Evolutionary conservation across 2,329 filamentous ascomycete genomes (phyloP).

Genomic region (Aspergillus oerlinghausenensis): DNA sequence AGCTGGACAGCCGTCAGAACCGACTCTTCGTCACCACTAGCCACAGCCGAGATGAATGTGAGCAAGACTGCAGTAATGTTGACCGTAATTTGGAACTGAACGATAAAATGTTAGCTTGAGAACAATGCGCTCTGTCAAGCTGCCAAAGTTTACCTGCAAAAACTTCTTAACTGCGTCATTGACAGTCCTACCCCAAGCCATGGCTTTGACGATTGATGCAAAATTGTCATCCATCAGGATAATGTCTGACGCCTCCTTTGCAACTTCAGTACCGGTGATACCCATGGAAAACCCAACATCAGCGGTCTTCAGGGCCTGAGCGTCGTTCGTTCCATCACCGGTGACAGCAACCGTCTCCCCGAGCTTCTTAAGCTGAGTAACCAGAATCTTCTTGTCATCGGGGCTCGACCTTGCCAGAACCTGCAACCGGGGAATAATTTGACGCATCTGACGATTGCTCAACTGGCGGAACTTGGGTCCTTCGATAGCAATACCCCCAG

Average conservation of each 20-base stretch:
- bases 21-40: constrained; percentile 51
- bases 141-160: constrained; percentile 40
- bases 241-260: constrained; percentile 79
- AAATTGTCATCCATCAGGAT: constrained; percentile 89
- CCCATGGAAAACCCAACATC: constrained; percentile 86
- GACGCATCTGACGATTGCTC: constrained; percentile 59
- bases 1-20: constrained; percentile 64
- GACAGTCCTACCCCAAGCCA: constrained; percentile 74
- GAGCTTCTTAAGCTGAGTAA: constrained; percentile 65
- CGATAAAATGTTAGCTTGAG: neutral
- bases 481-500: constrained; percentile 68
- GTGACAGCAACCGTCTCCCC: constrained; percentile 78
- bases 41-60: constrained; percentile 61
- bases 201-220: constrained; percentile 75
- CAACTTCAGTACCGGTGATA: constrained; percentile 76
- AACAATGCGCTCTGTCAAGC: neutral
- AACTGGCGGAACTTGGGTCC: constrained; percentile 74
- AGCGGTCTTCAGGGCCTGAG: constrained; percentile 72
- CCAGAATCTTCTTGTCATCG: constrained; percentile 70
- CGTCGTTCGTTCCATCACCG: constrained; percentile 80
- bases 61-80: constrained; percentile 65
- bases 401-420: constrained; percentile 71
- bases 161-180: constrained; percentile 76
- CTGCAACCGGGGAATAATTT: constrained; percentile 64
- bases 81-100: constrained; percentile 47